Evolutionary conservation across 2,329 filamentous ascomycete genomes (phyloP).

Genomic region (Trichoderma semiorbis): DNA sequence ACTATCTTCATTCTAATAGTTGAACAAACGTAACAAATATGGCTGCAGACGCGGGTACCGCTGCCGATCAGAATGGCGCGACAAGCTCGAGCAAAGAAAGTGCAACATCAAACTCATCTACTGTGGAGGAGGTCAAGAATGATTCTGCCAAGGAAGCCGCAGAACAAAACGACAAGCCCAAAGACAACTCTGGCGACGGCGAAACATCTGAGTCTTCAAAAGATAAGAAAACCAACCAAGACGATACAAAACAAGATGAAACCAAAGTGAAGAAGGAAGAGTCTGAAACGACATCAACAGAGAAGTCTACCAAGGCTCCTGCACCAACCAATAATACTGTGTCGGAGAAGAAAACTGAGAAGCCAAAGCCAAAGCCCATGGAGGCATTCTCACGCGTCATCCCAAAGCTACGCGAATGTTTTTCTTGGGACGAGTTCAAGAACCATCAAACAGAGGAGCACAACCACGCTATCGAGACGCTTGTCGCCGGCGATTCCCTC

Average conservation of each 20-base stretch:
- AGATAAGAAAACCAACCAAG: not conserved
- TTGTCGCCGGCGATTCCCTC: slow-evolving; percentile 10
- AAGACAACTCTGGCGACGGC: not conserved
- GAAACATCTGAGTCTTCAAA: not conserved
- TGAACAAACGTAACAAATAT: not conserved
- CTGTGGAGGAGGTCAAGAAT: too few species aligned
- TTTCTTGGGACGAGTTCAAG: slow-evolving; percentile 10
- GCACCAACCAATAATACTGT: not conserved
- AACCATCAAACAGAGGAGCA: slow-evolving; percentile 7
- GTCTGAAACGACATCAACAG: not conserved
- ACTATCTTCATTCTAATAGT: not conserved
- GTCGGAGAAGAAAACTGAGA: not conserved
- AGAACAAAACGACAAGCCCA: not conserved
- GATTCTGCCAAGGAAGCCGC: not conserved
- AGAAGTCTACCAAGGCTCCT: not conserved
- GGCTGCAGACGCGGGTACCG: not conserved
- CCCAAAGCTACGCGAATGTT: not conserved
- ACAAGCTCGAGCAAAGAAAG: not conserved
- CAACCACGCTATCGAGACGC: slow-evolving; percentile 9
- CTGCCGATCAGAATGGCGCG: not conserved
- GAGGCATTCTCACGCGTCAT: slow-evolving; percentile 10
- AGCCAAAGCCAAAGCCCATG: slow-evolving; percentile 14
- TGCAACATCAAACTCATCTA: not conserved
- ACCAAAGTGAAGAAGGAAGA: not conserved
- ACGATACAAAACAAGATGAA: not conserved